Evolutionary conservation across 805 yeast species (phyloP), one percentile per base, ranked within the genome.

Genomic region (Phaffomyces antillensis): DNA sequence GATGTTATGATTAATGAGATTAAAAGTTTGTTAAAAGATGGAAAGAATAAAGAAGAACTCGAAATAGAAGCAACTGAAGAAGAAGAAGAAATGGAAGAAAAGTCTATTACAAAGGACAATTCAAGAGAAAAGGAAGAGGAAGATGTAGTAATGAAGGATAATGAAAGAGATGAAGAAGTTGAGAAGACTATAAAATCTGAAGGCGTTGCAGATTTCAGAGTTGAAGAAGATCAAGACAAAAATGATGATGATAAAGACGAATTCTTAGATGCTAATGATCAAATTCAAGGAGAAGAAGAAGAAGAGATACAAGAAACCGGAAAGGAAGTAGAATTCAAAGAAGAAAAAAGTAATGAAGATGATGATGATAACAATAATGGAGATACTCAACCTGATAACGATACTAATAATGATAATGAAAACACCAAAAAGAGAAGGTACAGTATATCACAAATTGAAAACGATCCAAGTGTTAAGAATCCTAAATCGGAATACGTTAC

Each of bases 401-500:
- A 11, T 28, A 28, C 10, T 28, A 13, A 28, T 10, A 28, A 13
- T 6, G 39, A 36, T 17, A 38, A 33, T 23, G 33, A 39, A 11
- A 33, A 33, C 6, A 43, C 37, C 7, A 44, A 47, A 25, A 52
- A 42, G 28, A 46, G 56, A 32, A 54, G 45, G 39, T 31, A 48
- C n/a, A 57, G 60, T 37, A 40, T 37, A 12, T 56, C 52, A 12
- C 48, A 54, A 40, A 68, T 65, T 49, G 79, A 73, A 36, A 75
- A 76, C 50, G 86, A 80, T 56, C 80, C 83, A 7, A 58, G 76
- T 42, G 70, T 77, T 23, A 78, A 77, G 52, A 84, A 84, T 56
- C 91, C 93, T 1, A 82, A 82, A 54, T 75, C 86, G 0, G 91
- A 85, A 61, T 83, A 79, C 59, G 91, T 85, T 5, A 68, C 77